A percentile compares a stretch with the other conserved stretches of the same genome.
These are phyloP conservation scores for Hygrocybe punicea DNA, from an alignment of 768 basidiomycete genomes.

Conservation along the genomic window DNA sequence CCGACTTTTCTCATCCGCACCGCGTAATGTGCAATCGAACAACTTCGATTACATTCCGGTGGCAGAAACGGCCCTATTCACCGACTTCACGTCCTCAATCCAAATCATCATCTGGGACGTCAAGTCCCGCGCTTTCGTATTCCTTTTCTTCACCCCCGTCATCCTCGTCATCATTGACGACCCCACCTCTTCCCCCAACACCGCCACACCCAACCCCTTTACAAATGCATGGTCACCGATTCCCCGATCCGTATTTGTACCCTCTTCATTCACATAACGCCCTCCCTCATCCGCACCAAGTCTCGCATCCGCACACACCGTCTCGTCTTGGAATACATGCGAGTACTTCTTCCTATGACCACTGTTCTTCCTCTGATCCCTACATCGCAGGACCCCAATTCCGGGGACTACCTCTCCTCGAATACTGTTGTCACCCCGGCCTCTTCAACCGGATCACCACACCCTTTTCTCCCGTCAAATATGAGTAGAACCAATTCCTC, in stretches of 20 bases:
- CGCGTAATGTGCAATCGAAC: neutral
- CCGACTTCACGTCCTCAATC: conserved; percentile 32
- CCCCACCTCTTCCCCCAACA: conserved; percentile 29
- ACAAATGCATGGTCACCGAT: conserved; percentile 22
- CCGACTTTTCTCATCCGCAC: conserved; percentile 7
- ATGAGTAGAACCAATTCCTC: too few relatives aligned
- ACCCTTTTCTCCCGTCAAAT: too few relatives aligned
- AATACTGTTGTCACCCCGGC: neutral
- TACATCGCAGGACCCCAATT: neutral
- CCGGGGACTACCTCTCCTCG: neutral
- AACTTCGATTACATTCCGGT: conserved; percentile 1
- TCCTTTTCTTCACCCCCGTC: conserved; percentile 26
- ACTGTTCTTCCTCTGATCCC: neutral
- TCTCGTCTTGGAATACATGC: conserved; percentile 38
- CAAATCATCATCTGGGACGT: conserved; percentile 49
- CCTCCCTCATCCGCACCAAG: conserved; percentile 9
- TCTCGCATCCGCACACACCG: conserved; percentile 26
- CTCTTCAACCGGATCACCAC: too few relatives aligned
- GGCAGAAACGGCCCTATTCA: conserved; percentile 51
- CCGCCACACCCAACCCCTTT: conserved; percentile 22
- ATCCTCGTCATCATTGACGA: conserved; percentile 10
- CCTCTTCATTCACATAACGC: conserved; percentile 14
- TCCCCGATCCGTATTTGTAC: conserved; percentile 22
- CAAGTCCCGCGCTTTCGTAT: conserved; percentile 44
- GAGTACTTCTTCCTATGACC: conserved; percentile 13